phyloP scores from a whole-genome alignment of 495 filamentous ascomycete species.

The Schizothecium vesticola region DNA sequence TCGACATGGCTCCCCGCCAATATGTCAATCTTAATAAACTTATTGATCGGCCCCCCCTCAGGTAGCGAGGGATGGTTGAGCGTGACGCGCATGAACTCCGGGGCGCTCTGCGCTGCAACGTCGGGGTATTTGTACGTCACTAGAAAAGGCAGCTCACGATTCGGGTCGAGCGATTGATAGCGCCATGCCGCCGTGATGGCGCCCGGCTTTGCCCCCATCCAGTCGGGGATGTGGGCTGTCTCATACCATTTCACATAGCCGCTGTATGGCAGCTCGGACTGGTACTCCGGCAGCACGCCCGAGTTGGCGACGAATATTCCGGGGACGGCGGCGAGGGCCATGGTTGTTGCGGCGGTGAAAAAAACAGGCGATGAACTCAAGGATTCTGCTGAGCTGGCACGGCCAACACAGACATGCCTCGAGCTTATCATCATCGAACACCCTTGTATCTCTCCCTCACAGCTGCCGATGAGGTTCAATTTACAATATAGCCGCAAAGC shows the following conservation, averaged over 20 bases:
- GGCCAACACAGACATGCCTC: not conserved
- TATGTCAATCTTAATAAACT: slow-evolving; percentile 11
- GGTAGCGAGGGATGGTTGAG: slow-evolving; percentile 18
- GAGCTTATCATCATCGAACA: not conserved
- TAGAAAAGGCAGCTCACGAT: slow-evolving; percentile 12
- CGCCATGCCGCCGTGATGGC: slow-evolving; percentile 20
- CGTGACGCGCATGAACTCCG: slow-evolving; percentile 14
- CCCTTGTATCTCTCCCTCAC: not conserved
- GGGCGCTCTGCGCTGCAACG: slow-evolving; percentile 11
- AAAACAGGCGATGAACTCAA: not conserved
- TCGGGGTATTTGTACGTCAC: slow-evolving; percentile 20
- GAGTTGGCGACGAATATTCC: slow-evolving; percentile 21
- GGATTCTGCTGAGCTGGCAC: not conserved
- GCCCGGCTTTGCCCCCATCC: slow-evolving; percentile 21
- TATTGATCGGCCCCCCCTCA: slow-evolving; percentile 16
- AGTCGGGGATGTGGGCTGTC: slow-evolving; percentile 22
- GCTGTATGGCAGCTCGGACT: slow-evolving; percentile 9
- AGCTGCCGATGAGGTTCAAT: not conserved
- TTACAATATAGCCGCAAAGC: not conserved
- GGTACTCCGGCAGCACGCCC: slow-evolving; percentile 5
- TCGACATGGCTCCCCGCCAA: slow-evolving; percentile 15
- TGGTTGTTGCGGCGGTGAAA: not conserved
- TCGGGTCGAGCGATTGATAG: slow-evolving; percentile 14
- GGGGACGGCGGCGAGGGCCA: slow-evolving; percentile 1
- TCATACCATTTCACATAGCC: slow-evolving; percentile 22